Evolutionary conservation across 2,329 filamentous ascomycete species (phyloP).

Genomic region (Aureobasidium sp.): DNA sequence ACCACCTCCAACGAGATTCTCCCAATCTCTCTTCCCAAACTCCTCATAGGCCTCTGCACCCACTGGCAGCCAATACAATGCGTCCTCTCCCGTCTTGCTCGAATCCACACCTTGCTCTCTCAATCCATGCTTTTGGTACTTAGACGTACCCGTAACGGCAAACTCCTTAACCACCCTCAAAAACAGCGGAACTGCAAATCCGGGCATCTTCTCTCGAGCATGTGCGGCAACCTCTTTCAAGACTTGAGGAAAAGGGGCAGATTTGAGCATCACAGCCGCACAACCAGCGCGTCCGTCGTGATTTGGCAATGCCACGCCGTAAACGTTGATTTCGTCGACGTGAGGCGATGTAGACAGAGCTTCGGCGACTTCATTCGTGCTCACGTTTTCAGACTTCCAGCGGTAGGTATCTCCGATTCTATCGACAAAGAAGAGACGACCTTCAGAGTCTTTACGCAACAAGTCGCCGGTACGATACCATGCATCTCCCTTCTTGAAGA

Average conservation of each 20-base stretch:
- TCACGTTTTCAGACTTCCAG: slow-evolving; percentile 56
- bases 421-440: slow-evolving; percentile 71
- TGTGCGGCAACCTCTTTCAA: slow-evolving; percentile 56
- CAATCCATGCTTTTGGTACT: slow-evolving; percentile 73
- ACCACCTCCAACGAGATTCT: slow-evolving; percentile 53
- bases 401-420: slow-evolving; percentile 70
- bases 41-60: slow-evolving; percentile 52
- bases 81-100: slow-evolving; percentile 38
- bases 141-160: slow-evolving; percentile 73
- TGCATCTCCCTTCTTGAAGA: slow-evolving; percentile 66
- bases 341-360: slow-evolving; percentile 57
- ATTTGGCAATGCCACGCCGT: slow-evolving; percentile 68
- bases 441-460: slow-evolving; percentile 60
- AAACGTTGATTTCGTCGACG: slow-evolving; percentile 75
- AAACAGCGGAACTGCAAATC: slow-evolving; percentile 71
- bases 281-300: slow-evolving; percentile 82
- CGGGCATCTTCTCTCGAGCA: slow-evolving; percentile 51
- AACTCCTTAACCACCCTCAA: slow-evolving; percentile 54
- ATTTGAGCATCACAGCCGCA: slow-evolving; percentile 53
- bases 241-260: slow-evolving; percentile 20
- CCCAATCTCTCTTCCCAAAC: slow-evolving; percentile 63
- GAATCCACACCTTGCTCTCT: slow-evolving; percentile 68
- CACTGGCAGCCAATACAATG: slow-evolving; percentile 58
- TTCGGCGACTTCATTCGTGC: slow-evolving; percentile 60
- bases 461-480: slow-evolving; percentile 84